Base-by-base conservation (phyloP, 768 basidiomycete genomes). In the Tubosaeta brunneosetosa region DNA sequence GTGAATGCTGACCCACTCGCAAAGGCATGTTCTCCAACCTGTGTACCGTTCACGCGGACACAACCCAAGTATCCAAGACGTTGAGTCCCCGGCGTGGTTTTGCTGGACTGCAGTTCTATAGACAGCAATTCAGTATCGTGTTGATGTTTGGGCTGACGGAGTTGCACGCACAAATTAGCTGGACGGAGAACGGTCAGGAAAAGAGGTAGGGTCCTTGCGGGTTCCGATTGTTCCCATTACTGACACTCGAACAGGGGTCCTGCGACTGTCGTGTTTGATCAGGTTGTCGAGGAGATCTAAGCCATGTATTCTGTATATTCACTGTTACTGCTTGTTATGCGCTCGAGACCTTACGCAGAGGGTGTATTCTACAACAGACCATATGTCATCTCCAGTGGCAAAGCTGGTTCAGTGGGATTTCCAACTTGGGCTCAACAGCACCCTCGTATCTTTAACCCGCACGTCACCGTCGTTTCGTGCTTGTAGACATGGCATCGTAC, bases 61-160 rank as follows among this genome's bases (percentile, higher is more conserved):
- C 59, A 2, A 68, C 70, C 4, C 51, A 61, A 42, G 58, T 71
- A 12, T 64, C 67, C 49, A 66, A 49, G 50, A 64, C 57, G 16
- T 53, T 68, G 49, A 66, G 67, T 53, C 67, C 67, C 19, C 60
- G 64, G n/a, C 64, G 59, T 8, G 58, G 65, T 38, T 69, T 61
- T 31, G 67, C 63, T 4, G 63, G 61, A 10, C 29, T 68, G 8
- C 60, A 66, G 47, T 73, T 67, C 19, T 69, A 64, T 47, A 58
- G 56, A 38, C 66, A 65, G 36, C 53, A 64, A 10, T 78, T 71
- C 49, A 69, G 73, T 12, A 62, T 80, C 25, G 66, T 77, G 33
- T 55, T 80, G 47, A 68, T 66, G 47, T 74, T 77, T 37, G 79
- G 79, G 0, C 43, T 71, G 37, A 76, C 78, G 0, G 78, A 80